Percentiles rank a stretch among this genome's conserved stretches.
Conservation (phyloP, 805 yeast genomes). For the Huiozyma sinensis region DNA sequence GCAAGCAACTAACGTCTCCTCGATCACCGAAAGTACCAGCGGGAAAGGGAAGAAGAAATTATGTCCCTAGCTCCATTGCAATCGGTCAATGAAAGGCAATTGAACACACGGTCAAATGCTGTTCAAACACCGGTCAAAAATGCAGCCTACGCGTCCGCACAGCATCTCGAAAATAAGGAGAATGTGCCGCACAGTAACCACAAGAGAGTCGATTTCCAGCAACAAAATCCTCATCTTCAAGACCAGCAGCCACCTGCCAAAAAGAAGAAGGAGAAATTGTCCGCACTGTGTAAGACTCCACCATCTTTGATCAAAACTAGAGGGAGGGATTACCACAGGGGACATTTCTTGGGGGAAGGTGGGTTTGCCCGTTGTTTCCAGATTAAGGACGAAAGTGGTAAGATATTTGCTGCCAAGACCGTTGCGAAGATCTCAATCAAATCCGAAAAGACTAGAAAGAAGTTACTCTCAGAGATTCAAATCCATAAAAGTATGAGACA, state of each 20-base stretch:
- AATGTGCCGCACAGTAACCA: conserved; percentile 6
- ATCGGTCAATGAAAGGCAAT: conserved; percentile 26
- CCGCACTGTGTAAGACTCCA: conserved; percentile 90
- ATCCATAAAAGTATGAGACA: conserved; percentile 87
- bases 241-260: conserved; percentile 27
- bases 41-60: not conserved
- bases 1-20: too few relatives aligned
- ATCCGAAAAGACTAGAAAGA: conserved; percentile 74
- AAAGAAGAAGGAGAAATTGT: conserved; percentile 80
- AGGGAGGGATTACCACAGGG: conserved; percentile 86
- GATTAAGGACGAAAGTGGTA: conserved; percentile 82
- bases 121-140: conserved; percentile 25
- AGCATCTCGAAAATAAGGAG: conserved; percentile 6
- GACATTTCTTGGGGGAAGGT: conserved; percentile 89
- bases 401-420: conserved; percentile 89
- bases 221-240: not conserved
- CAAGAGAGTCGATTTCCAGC: conserved; percentile 9
- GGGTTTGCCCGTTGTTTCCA: conserved; percentile 98
- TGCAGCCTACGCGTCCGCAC: not conserved
- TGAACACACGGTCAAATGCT: conserved; percentile 24
- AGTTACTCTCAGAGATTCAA: conserved; percentile 85
- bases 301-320: conserved; percentile 86
- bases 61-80: conserved; percentile 29
- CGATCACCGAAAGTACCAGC: not conserved
- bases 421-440: conserved; percentile 92